Evolutionary conservation across 2,329 filamentous ascomycete genomes (phyloP).

Genomic region (Aspergillus pseudonomiae): DNA sequence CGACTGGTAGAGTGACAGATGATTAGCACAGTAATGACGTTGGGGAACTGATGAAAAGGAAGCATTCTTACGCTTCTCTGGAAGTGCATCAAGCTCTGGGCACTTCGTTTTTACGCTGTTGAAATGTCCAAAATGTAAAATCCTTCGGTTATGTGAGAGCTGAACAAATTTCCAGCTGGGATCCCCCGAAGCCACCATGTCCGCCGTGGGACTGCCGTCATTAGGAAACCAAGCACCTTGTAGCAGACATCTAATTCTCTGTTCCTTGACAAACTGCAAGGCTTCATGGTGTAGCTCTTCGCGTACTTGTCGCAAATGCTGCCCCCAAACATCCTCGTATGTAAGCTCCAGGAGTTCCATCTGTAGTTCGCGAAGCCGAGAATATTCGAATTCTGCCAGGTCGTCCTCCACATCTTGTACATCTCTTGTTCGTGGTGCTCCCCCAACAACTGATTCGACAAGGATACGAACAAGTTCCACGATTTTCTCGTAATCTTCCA

Average conservation of each 20-base stretch:
- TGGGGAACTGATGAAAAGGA: not conserved
- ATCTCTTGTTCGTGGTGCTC: constrained; percentile 78
- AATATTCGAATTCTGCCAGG: constrained; percentile 78
- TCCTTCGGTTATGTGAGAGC: constrained; percentile 87
- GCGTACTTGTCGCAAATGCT: constrained; percentile 84
- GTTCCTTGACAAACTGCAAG: constrained; percentile 94
- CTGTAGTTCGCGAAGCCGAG: constrained; percentile 78
- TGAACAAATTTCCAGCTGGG: constrained; percentile 76
- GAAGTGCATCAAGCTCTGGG: constrained; percentile 72
- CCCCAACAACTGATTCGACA: constrained; percentile 84
- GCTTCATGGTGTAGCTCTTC: constrained; percentile 90
- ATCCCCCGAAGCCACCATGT: constrained; percentile 48
- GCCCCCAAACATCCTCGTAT: constrained; percentile 93
- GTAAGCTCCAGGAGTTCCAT: constrained; percentile 90
- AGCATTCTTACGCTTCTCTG: constrained; percentile 66
- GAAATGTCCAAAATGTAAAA: constrained; percentile 89
- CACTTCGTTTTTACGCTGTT: constrained; percentile 63
- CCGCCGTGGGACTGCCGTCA: constrained; percentile 54
- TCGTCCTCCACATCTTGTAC: constrained; percentile 88
- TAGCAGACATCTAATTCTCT: constrained; percentile 85
- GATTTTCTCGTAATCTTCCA: constrained; percentile 91
- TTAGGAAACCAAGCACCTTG: constrained; percentile 84
- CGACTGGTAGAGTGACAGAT: constrained; percentile 55
- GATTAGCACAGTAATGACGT: constrained; percentile 2
- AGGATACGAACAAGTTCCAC: constrained; percentile 88